A percentile compares a stretch with the other conserved stretches of the same genome.
Evolutionary conservation across 441 rosid genomes (phyloP).

Genomic region (Syzygium syzygioides): DNA sequence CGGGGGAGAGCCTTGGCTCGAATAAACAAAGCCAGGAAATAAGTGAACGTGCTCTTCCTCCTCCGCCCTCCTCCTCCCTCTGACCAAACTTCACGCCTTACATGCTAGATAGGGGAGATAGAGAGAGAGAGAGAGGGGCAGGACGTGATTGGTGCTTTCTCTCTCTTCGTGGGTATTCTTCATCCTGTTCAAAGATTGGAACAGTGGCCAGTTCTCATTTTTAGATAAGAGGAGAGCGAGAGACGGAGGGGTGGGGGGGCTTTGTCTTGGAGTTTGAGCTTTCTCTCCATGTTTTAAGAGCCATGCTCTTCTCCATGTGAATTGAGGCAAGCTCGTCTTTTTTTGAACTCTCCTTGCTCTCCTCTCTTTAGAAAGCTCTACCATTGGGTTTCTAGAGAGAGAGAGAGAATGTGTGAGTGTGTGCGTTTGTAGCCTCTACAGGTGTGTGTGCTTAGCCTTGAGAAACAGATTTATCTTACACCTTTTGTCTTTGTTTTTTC

Average conservation of each 20-base stretch:
- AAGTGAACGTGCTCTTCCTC: slow-evolving; percentile 53
- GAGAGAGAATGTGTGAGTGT: not conserved
- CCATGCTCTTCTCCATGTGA: slow-evolving; percentile 44
- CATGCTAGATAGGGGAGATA: not conserved
- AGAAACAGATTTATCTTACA: not conserved
- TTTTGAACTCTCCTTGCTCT: slow-evolving; percentile 1
- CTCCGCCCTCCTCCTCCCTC: slow-evolving; percentile 13
- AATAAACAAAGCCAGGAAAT: slow-evolving; percentile 19
- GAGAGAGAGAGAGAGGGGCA: slow-evolving; percentile 4
- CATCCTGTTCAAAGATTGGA: not conserved
- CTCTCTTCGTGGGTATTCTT: not conserved
- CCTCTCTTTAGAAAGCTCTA: not conserved
- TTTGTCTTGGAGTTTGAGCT: slow-evolving; percentile 54
- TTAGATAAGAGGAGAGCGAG: not conserved
- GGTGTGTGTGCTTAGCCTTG: not conserved
- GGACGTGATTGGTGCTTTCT: slow-evolving; percentile 38
- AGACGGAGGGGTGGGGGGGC: not conserved
- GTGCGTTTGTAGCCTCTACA: not conserved
- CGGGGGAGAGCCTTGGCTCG: not conserved
- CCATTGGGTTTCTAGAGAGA: not conserved
- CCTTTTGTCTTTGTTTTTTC: not conserved
- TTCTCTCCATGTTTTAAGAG: slow-evolving; percentile 71
- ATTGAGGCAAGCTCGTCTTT: slow-evolving; percentile 13
- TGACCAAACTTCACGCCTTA: slow-evolving; percentile 52
- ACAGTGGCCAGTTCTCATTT: not conserved